Conservation (phyloP, 1,139 yeast genomes). For the Nakaseomyces delphensis region DNA sequence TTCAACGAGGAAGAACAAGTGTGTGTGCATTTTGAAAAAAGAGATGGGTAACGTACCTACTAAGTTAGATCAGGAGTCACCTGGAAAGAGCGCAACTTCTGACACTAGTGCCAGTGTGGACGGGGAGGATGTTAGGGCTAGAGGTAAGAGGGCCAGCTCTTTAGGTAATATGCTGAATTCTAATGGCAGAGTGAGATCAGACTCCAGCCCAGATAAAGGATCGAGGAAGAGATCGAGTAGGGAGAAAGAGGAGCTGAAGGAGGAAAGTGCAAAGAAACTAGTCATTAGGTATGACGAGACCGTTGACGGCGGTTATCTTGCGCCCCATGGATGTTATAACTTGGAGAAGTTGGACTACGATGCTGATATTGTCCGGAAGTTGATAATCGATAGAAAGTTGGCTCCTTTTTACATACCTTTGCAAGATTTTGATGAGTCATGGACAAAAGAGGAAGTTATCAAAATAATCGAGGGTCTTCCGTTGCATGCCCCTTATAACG, state of each 20-base stretch:
- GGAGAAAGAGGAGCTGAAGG: slow-evolving; percentile 46
- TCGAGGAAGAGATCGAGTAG: slow-evolving; percentile 34
- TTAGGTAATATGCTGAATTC: slow-evolving; percentile 19
- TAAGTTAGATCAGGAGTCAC: slow-evolving; percentile 35
- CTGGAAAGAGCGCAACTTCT: background rate
- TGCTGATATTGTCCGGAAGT: slow-evolving; percentile 56
- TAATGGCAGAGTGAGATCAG: slow-evolving; percentile 12
- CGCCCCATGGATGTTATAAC: slow-evolving; percentile 82
- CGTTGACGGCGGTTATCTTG: slow-evolving; percentile 74
- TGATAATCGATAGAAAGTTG: slow-evolving; percentile 57
- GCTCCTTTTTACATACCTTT: slow-evolving; percentile 91
- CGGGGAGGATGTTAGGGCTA: slow-evolving; percentile 6
- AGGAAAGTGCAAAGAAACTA: slow-evolving; percentile 46
- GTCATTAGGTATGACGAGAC: slow-evolving; percentile 51
- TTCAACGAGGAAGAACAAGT: background rate
- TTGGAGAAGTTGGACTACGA: slow-evolving; percentile 66
- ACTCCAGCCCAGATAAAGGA: slow-evolving; percentile 14
- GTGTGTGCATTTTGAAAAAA: too few relatives aligned
- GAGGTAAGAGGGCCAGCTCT: slow-evolving; percentile 23
- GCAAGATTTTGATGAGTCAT: slow-evolving; percentile 64
- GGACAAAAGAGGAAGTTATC: slow-evolving; percentile 67
- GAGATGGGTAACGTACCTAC: slow-evolving; percentile 56
- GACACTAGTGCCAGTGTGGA: background rate
- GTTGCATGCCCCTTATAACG: slow-evolving; percentile 53
- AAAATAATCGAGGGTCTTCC: slow-evolving; percentile 46